These are phyloP conservation scores for Dictyostelium firmibasis DNA, from an alignment of 78 protist genomes.

Conservation along the genomic window DNA sequence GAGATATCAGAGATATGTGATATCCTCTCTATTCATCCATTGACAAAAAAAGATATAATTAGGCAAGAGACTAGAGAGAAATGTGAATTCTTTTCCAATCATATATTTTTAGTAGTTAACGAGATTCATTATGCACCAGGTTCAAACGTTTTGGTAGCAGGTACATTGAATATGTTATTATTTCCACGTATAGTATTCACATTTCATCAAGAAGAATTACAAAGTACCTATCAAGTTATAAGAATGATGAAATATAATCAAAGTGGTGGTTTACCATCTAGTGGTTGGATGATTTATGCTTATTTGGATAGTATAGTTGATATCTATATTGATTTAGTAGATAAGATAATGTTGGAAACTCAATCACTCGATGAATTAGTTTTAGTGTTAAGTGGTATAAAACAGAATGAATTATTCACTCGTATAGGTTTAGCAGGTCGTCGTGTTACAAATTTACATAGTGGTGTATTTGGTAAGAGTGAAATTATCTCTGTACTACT, in stretches of 20 bases:
- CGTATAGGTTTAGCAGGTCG: conserved; percentile 72
- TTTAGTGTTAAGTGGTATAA: conserved; percentile 25
- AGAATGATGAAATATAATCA: conserved; percentile 63
- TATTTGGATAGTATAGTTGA: conserved; percentile 39
- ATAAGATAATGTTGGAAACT: conserved; percentile 69
- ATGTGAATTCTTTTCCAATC: conserved; percentile 65
- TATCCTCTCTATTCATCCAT: conserved; percentile 22
- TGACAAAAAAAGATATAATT: conserved; percentile 59
- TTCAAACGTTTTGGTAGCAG: conserved; percentile 7
- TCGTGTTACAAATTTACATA: conserved; percentile 64
- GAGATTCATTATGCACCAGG: conserved; percentile 73
- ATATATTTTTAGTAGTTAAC: conserved; percentile 41
- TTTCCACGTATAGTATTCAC: conserved; percentile 25
- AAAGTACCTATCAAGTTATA: conserved; percentile 24
- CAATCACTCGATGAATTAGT: conserved; percentile 71
- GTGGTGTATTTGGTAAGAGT: conserved; percentile 71
- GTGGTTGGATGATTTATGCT: conserved; percentile 67
- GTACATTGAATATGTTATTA: conserved; percentile 29
- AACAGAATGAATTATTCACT: conserved; percentile 65
- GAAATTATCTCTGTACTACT: conserved; percentile 61
- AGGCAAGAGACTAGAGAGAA: conserved; percentile 72
- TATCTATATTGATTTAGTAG: conserved; percentile 48
- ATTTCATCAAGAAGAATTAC: conserved; percentile 1
- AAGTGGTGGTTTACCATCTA: conserved; percentile 30
- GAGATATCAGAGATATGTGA: conserved; percentile 43